These are phyloP conservation scores for Penicillium robsamsonii DNA, from an alignment of 495 filamentous ascomycete species.

Conservation along the genomic window DNA sequence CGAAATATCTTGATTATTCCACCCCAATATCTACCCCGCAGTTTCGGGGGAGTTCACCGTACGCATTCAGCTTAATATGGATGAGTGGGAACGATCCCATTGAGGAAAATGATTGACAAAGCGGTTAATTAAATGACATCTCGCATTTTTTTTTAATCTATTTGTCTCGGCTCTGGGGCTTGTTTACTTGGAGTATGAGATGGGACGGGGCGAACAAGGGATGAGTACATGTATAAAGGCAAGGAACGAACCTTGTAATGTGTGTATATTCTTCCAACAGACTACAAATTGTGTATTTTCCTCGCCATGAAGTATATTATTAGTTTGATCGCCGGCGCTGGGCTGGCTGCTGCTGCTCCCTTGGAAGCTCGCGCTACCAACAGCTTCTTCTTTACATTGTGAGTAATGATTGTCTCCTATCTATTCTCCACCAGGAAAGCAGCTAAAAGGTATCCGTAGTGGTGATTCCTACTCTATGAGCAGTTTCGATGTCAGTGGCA, in stretches of 20 bases:
- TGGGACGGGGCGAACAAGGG: neutral
- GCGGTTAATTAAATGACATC: neutral
- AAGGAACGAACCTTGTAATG: neutral
- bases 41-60: neutral
- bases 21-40: constrained; percentile 1
- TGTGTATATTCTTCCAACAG: neutral
- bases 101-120: neutral
- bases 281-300: neutral
- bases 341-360: constrained; percentile 24
- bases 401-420: neutral
- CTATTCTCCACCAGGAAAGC: neutral
- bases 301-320: constrained; percentile 19
- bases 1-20: neutral
- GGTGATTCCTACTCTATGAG: constrained; percentile 63
- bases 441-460: constrained; percentile 16
- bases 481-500: constrained; percentile 60
- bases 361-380: constrained; percentile 11
- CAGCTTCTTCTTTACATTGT: constrained; percentile 42
- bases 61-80: neutral
- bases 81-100: neutral
- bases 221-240: neutral
- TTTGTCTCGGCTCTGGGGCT: neutral
- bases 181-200: neutral
- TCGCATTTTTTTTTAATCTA: neutral
- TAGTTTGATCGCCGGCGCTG: constrained; percentile 18